These are phyloP conservation scores for Pleurotus cornucopiae DNA, from an alignment of 768 basidiomycete species.

Conservation along the genomic window DNA sequence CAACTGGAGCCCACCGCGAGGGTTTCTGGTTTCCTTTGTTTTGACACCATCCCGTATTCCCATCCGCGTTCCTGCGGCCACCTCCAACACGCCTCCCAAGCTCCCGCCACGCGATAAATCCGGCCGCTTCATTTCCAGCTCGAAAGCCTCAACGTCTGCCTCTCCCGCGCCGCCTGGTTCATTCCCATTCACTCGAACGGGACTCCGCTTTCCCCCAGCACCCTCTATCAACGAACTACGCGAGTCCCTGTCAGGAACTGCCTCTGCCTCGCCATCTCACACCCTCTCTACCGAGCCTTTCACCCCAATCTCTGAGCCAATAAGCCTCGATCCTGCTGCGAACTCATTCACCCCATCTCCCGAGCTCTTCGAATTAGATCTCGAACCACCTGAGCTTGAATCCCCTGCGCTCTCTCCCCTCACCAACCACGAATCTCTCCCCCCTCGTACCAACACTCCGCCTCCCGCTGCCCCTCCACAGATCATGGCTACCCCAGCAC, in stretches of 20 bases:
- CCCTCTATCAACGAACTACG: not conserved
- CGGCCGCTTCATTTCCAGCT: not conserved
- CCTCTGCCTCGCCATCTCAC: not conserved
- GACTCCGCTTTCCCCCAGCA: not conserved
- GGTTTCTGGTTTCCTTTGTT: not conserved
- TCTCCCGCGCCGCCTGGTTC: not conserved
- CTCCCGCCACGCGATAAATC: not conserved
- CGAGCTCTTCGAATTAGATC: not conserved
- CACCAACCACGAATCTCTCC: not conserved
- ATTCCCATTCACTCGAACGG: not conserved
- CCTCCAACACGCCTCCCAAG: not conserved
- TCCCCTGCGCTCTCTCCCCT: not conserved
- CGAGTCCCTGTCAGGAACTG: not conserved
- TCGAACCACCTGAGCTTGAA: not conserved
- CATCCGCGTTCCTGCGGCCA: not conserved
- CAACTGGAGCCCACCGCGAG: conserved; percentile 7
- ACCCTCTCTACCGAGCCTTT: not conserved
- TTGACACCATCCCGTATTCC: not conserved
- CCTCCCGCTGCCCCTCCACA: not conserved
- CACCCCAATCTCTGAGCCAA: not conserved
- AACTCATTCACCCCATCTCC: not conserved
- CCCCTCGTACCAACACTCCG: not conserved
- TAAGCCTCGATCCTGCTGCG: not conserved
- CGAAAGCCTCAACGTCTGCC: not conserved
- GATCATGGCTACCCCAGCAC: not conserved